A percentile compares a stretch with the other conserved stretches of the same genome.
phyloP scores from a whole-genome alignment of 176 grass and related monocot genomes.

The Triticum monococcum region DNA sequence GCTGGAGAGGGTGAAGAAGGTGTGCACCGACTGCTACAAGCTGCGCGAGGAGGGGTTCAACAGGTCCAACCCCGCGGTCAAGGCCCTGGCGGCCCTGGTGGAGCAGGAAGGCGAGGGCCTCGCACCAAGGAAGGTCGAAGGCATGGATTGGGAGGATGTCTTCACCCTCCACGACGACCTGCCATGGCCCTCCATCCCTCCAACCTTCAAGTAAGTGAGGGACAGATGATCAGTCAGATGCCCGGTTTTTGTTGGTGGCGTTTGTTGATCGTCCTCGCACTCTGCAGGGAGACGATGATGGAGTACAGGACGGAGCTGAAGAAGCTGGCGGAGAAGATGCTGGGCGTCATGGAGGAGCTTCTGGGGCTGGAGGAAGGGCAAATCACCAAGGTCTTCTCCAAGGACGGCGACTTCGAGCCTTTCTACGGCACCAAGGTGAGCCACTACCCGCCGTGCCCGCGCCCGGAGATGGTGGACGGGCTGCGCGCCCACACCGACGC shows the following conservation, averaged over 20 bases:
- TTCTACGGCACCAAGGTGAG: slow-evolving; percentile 77
- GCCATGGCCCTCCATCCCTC: slow-evolving; percentile 76
- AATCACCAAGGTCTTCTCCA: slow-evolving; percentile 57
- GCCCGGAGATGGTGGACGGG: slow-evolving; percentile 61
- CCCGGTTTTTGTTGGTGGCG: not conserved
- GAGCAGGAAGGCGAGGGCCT: slow-evolving; percentile 39
- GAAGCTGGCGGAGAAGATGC: slow-evolving; percentile 64
- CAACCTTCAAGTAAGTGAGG: slow-evolving; percentile 58
- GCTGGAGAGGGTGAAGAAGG: slow-evolving; percentile 86
- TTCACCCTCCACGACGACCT: slow-evolving; percentile 72
- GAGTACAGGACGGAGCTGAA: slow-evolving; percentile 67
- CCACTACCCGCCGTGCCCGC: slow-evolving; percentile 81
- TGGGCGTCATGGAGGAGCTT: slow-evolving; percentile 78
- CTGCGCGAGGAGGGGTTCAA: slow-evolving; percentile 61
- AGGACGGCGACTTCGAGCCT: slow-evolving; percentile 43
- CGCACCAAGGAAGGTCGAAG: slow-evolving; percentile 10
- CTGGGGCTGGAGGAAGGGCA: slow-evolving; percentile 56
- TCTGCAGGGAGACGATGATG: slow-evolving; percentile 79
- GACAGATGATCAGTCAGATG: not conserved
- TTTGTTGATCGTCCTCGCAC: not conserved
- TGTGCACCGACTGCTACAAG: slow-evolving; percentile 72
- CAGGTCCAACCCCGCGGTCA: slow-evolving; percentile 32
- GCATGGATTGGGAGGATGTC: slow-evolving; percentile 82
- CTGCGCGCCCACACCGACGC: slow-evolving; percentile 94
- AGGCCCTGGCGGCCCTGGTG: slow-evolving; percentile 32